Conservation (phyloP, 2,329 filamentous ascomycete species). For the Diplodia sapinea region DNA sequence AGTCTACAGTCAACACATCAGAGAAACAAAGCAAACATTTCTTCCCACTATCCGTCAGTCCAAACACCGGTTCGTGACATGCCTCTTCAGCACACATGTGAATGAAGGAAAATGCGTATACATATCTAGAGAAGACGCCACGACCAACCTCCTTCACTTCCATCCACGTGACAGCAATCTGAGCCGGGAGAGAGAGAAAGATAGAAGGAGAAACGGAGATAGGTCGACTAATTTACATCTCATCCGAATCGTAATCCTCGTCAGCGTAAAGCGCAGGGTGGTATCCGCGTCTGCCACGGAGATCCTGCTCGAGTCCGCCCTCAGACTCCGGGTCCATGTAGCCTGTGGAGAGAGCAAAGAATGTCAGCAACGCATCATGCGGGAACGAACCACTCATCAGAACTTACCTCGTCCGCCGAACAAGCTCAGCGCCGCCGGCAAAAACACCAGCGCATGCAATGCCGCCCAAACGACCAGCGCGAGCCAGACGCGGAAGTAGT, state of each 20-base stretch:
- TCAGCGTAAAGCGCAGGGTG: slow-evolving; percentile 74
- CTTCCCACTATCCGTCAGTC: not conserved
- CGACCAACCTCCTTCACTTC: not conserved
- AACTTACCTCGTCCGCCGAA: slow-evolving; percentile 74
- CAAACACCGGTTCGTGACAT: not conserved
- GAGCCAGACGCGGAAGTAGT: slow-evolving; percentile 98
- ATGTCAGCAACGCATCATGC: slow-evolving; percentile 26
- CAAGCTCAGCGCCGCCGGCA: slow-evolving; percentile 87
- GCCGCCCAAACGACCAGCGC: slow-evolving; percentile 89
- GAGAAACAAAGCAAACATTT: not conserved
- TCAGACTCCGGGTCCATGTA: slow-evolving; percentile 88
- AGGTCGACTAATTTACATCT: slow-evolving; percentile 42
- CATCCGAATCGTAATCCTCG: slow-evolving; percentile 78
- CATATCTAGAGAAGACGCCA: not conserved
- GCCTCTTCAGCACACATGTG: not conserved
- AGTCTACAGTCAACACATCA: not conserved
- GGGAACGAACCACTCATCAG: not conserved
- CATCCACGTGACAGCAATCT: not conserved
- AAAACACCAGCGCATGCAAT: slow-evolving; percentile 84
- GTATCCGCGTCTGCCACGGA: slow-evolving; percentile 74
- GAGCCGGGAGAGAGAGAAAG: not conserved
- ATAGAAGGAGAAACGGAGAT: not conserved
- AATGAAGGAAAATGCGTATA: not conserved
- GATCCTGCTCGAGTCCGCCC: slow-evolving; percentile 86
- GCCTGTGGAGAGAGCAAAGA: slow-evolving; percentile 52